Conservation (phyloP, 2,329 filamentous ascomycete species). For the Exophiala viscosa region DNA sequence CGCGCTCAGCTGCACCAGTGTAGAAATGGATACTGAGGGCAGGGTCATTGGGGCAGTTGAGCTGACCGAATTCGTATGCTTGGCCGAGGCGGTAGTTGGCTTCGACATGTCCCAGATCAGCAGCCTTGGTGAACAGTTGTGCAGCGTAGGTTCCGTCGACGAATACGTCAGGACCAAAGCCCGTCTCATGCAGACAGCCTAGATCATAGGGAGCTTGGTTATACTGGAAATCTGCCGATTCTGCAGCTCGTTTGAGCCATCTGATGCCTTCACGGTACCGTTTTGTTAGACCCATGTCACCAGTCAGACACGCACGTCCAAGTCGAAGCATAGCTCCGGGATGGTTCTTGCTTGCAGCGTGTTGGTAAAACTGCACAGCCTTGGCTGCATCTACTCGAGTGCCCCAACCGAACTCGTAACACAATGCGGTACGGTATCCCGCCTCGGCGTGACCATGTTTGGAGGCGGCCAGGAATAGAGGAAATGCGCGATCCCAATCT, state of each 20-base stretch:
- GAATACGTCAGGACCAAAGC: slow-evolving; percentile 94
- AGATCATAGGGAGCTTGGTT: slow-evolving; percentile 90
- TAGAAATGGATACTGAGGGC: slow-evolving; percentile 97
- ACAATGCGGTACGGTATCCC: slow-evolving; percentile 85
- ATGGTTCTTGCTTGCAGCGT: slow-evolving; percentile 87
- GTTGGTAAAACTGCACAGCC: slow-evolving; percentile 88
- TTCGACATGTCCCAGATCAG: slow-evolving; percentile 83
- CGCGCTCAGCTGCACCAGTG: slow-evolving; percentile 80
- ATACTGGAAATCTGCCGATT: slow-evolving; percentile 86
- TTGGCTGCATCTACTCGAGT: slow-evolving; percentile 85
- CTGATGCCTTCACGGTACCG: slow-evolving; percentile 88
- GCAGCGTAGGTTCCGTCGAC: slow-evolving; percentile 85
- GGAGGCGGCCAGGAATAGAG: slow-evolving; percentile 85
- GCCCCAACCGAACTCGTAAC: slow-evolving; percentile 98
- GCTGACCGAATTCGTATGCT: slow-evolving; percentile 87
- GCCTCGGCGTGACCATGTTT: slow-evolving; percentile 98
- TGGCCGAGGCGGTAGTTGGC: slow-evolving; percentile 89
- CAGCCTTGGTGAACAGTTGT: slow-evolving; percentile 89
- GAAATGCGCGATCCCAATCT: slow-evolving; percentile 87
- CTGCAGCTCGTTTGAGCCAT: slow-evolving; percentile 90
- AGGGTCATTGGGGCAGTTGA: slow-evolving; percentile 84
- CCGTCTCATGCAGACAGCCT: slow-evolving; percentile 80
- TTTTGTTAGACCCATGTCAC: slow-evolving; percentile 79
- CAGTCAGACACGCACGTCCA: slow-evolving; percentile 82
- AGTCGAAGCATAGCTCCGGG: slow-evolving; percentile 92